phyloP scores from a whole-genome alignment of 1,284 basidiomycete genomes.

The Sparassis latifolia region DNA sequence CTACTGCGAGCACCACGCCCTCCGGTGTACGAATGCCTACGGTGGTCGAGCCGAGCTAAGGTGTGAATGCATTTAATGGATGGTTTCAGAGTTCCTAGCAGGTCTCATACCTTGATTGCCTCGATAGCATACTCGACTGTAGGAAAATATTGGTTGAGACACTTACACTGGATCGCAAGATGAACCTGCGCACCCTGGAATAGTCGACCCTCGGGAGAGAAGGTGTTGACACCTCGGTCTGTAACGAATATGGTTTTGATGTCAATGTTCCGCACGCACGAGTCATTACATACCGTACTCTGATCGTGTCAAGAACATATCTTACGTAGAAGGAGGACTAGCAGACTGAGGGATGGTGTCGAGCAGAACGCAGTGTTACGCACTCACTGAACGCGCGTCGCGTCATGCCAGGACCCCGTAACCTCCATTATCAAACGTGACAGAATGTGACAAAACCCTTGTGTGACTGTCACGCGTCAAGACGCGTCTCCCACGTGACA shows the following conservation, averaged over 20 bases:
- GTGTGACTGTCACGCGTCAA: no score
- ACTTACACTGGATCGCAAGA: not conserved
- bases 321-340: constrained; percentile 1
- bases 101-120: constrained; percentile 78
- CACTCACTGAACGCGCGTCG: constrained; percentile 19
- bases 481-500: no score
- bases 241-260: constrained; percentile 1
- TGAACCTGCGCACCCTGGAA: constrained; percentile 66
- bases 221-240: constrained; percentile 99
- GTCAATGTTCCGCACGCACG: not conserved
- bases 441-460: no score
- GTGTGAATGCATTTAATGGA: not conserved
- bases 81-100: not conserved
- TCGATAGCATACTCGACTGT: constrained; percentile 99
- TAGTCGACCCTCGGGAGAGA: constrained; percentile 94
- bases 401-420: constrained; percentile 6
- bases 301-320: constrained; percentile 89
- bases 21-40: constrained; percentile 86
- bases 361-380: constrained; percentile 8
- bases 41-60: constrained; percentile 93
- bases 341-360: not conserved
- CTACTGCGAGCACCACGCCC: constrained; percentile 92
- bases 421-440: no score
- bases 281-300: constrained; percentile 63
- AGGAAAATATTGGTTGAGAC: not conserved